Percentiles rank a stretch among this genome's conserved stretches.
Evolutionary conservation across 257 asterid species (phyloP).

Genomic region (Jacaranda mimosifolia): DNA sequence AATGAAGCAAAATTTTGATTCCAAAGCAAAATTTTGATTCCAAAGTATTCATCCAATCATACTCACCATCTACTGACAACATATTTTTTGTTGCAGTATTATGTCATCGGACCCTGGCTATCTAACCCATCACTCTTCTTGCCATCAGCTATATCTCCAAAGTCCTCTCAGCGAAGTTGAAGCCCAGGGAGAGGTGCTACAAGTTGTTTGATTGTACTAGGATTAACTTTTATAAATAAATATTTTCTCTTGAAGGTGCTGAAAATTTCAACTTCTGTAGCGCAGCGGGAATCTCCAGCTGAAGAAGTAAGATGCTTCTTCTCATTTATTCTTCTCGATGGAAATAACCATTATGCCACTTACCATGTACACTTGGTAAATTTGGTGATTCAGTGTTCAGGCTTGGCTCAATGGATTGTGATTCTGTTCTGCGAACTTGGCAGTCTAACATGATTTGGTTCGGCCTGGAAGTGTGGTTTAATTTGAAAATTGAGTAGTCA

Average conservation of each 20-base stretch:
- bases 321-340: slow-evolving; percentile 6
- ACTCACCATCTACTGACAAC: slow-evolving; percentile 25
- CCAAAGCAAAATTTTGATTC: neutral
- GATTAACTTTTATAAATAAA: neutral
- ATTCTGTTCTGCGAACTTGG: neutral
- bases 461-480: neutral
- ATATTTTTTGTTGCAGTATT: slow-evolving; percentile 50
- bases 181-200: slow-evolving; percentile 43
- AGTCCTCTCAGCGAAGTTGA: slow-evolving; percentile 38
- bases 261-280: slow-evolving; percentile 29
- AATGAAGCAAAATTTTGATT: neutral
- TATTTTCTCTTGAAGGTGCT: slow-evolving; percentile 40
- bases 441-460: neutral
- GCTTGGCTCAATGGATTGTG: neutral
- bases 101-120: slow-evolving; percentile 57
- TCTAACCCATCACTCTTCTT: slow-evolving; percentile 38
- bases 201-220: slow-evolving; percentile 20
- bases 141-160: slow-evolving; percentile 27
- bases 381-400: neutral
- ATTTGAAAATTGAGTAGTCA: neutral
- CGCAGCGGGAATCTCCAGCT: slow-evolving; percentile 38
- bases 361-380: neutral
- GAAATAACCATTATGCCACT: slow-evolving; percentile 3
- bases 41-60: neutral
- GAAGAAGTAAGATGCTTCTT: slow-evolving; percentile 46